These are phyloP conservation scores for Meripilus lineatus DNA, from an alignment of 1,284 basidiomycete genomes.

Conservation along the genomic window DNA sequence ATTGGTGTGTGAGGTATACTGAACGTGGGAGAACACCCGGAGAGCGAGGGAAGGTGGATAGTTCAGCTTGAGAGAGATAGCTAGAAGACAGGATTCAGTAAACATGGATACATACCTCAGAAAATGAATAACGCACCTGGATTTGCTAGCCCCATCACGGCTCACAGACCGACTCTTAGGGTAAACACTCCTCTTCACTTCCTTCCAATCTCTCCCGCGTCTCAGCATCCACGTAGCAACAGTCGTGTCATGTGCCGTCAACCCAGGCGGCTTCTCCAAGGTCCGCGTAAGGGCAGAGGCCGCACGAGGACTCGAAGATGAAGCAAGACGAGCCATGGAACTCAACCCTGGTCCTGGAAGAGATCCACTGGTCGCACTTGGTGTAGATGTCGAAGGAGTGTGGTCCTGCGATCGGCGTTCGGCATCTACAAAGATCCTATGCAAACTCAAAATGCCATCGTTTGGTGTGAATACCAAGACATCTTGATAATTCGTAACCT, in stretches of 20 bases:
- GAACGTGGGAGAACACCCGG: constrained; percentile 59
- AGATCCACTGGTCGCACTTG: constrained; percentile 39
- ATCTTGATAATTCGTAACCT: constrained; percentile 49
- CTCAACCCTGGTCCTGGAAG: constrained; percentile 44
- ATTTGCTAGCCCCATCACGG: constrained; percentile 13
- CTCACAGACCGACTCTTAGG: constrained; percentile 7
- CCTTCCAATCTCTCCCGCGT: constrained; percentile 47
- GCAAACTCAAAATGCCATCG: constrained; percentile 52
- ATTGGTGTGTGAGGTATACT: constrained; percentile 79
- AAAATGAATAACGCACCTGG: constrained; percentile 20
- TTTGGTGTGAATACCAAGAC: constrained; percentile 60
- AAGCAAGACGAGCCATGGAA: constrained; percentile 22
- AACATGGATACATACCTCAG: neutral
- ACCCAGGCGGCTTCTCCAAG: constrained; percentile 34
- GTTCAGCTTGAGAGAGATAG: constrained; percentile 72
- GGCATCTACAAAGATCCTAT: constrained; percentile 41
- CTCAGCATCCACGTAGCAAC: constrained; percentile 68
- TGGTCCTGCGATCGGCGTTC: neutral
- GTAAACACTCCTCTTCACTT: constrained; percentile 40
- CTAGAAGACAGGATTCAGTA: constrained; percentile 29
- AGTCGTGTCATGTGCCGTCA: constrained; percentile 47
- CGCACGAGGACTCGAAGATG: constrained; percentile 14
- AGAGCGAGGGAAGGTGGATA: constrained; percentile 65
- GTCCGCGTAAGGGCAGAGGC: constrained; percentile 32
- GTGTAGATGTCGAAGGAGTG: neutral